Evolutionary conservation across 257 asterid species (phyloP), one percentile per base, ranked within the genome.

Genomic region (Solanum paucissectum): DNA sequence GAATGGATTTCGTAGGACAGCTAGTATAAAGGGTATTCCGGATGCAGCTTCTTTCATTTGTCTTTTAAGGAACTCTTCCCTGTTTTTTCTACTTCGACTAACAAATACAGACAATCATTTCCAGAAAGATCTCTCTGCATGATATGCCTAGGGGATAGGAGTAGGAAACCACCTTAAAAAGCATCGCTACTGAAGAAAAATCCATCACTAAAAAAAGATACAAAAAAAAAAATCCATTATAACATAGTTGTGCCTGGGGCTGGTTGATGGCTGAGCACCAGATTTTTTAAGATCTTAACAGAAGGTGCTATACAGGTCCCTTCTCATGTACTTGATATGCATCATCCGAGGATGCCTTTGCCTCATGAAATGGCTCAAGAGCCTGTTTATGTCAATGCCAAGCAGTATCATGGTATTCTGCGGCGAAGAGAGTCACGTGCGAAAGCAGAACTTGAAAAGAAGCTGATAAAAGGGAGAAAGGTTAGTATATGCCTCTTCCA

Each of bases 351-450:
- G 93, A 92, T 96, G 95, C 98, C 98, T 32, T 93, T 96, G 93
- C 98, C 95, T 40, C 93, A 91, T 83, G 98, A 96, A 89, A 91
- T 95, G 95, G 91, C 98, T 9, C 96, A 91, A 86, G 98, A 95
- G 90, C 99, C 99, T 40, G 98, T 96, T 32, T 96, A 91, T 87
- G 99, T 96, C 77, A 96, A 96, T 85, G 98, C 98, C 68, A 96
- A 96, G 92, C 98, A 96, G 90, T 96, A 96, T 87, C 93, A 92
- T 32, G 98, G 98, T 52, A 96, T 96, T 86, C 87, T 96, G 90
- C 90, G 99, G 27, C 92, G 99, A 87, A 91, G 99, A 84, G 94
- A 96, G 88, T 92, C 98, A 71, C 99, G 99, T 37, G 98, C 98
- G 29, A 96, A 96, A 91, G 98, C 98, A 4, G 99, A 95, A 92